Conservation (phyloP, 164 flowering plant species). For the Kingdonia uniflora region DNA sequence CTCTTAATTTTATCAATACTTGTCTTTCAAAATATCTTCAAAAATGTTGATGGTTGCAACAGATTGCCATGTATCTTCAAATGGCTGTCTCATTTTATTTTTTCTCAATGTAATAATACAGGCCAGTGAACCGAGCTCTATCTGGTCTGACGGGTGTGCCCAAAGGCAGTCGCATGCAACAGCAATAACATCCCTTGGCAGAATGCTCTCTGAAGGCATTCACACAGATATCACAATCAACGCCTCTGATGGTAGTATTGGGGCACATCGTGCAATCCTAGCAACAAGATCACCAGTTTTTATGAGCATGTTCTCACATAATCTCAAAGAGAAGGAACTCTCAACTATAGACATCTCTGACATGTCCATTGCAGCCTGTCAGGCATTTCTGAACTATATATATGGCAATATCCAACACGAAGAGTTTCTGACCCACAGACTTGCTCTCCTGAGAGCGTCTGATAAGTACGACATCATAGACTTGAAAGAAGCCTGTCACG, state of each 20-base stretch:
- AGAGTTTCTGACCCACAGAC: constrained; percentile 61
- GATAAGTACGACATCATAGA: constrained; percentile 82
- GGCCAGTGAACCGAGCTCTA: constrained; percentile 74
- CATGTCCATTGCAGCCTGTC: constrained; percentile 74
- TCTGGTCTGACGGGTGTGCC: constrained; percentile 53
- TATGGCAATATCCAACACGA: constrained; percentile 60
- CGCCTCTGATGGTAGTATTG: constrained; percentile 62
- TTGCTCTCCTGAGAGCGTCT: constrained; percentile 77
- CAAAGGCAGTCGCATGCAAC: constrained; percentile 31
- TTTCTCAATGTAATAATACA: constrained; percentile 13
- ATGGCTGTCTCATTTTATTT: not conserved
- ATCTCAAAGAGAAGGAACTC: constrained; percentile 78
- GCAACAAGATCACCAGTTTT: constrained; percentile 86
- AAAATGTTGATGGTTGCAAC: not conserved
- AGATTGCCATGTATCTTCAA: not conserved
- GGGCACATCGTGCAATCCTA: constrained; percentile 82
- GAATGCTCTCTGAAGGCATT: constrained; percentile 76
- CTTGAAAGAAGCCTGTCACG: constrained; percentile 80
- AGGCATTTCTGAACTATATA: constrained; percentile 63
- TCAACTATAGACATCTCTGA: constrained; percentile 72
- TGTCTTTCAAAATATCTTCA: not conserved
- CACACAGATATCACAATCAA: constrained; percentile 76
- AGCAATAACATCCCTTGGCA: constrained; percentile 50
- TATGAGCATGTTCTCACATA: constrained; percentile 82
- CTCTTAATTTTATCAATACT: too few relatives aligned